Conservation (phyloP, 257 asterid species). For the Solanum pennellii region DNA sequence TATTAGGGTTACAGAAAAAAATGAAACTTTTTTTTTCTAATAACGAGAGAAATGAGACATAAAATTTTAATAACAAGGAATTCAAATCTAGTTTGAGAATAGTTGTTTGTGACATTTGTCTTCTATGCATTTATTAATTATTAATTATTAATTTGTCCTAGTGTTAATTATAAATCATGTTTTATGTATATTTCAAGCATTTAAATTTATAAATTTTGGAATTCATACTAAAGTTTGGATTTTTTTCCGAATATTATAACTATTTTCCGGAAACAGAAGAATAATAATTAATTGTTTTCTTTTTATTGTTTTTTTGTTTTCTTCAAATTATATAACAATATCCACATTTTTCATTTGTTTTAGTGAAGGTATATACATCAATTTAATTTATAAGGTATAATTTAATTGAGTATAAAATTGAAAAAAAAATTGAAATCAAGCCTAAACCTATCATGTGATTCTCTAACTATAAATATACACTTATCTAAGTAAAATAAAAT, state of each 20-base stretch:
- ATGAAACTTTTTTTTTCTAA: background rate
- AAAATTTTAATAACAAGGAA: background rate
- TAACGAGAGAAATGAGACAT: background rate
- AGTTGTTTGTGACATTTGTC: background rate
- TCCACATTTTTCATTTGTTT: background rate
- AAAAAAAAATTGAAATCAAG: background rate
- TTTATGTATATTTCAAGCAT: background rate
- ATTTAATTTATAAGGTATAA: background rate
- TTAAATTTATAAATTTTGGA: background rate
- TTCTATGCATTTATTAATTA: background rate
- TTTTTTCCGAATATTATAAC: background rate
- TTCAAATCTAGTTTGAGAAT: background rate
- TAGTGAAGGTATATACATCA: background rate
- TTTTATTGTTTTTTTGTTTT: background rate
- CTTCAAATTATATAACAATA: background rate
- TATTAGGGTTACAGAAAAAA: background rate
- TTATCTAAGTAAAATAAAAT: background rate
- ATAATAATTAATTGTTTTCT: background rate
- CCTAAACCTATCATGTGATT: background rate
- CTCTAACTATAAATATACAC: background rate
- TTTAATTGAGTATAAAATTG: background rate
- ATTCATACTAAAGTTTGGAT: background rate
- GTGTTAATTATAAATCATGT: background rate
- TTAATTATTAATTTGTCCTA: background rate
- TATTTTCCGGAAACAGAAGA: background rate